Percentiles rank a stretch among this genome's conserved stretches.
phyloP scores from a whole-genome alignment of 176 grass and related monocot species.

The Puccinellia tenuiflora region DNA sequence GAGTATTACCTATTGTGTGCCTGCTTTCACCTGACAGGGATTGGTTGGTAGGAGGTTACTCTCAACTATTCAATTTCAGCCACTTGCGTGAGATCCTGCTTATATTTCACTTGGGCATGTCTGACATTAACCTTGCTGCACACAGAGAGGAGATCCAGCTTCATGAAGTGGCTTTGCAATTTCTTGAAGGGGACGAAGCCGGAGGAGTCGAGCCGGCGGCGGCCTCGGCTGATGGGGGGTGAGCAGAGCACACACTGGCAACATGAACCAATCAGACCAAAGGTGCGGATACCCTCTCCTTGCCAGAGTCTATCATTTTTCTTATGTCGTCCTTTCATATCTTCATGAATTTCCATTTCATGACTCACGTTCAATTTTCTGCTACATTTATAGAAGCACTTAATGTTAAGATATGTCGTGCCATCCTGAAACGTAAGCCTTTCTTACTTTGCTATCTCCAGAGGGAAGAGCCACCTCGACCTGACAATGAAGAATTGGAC shows the following conservation, averaged over 20 bases:
- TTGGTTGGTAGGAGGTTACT: constrained; percentile 35
- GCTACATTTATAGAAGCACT: neutral
- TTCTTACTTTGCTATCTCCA: constrained; percentile 27
- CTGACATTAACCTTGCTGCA: constrained; percentile 25
- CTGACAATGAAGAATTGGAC: constrained; percentile 76
- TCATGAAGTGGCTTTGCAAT: constrained; percentile 91
- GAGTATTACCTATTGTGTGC: constrained; percentile 6
- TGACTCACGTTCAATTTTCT: neutral
- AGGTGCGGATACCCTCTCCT: constrained; percentile 36
- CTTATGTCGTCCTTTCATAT: neutral
- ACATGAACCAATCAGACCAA: constrained; percentile 51
- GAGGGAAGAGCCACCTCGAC: constrained; percentile 60
- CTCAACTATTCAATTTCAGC: constrained; percentile 24
- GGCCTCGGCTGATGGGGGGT: constrained; percentile 33
- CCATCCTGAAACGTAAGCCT: constrained; percentile 8
- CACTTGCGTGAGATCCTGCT: constrained; percentile 28
- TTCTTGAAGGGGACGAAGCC: constrained; percentile 70
- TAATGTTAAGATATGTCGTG: neutral
- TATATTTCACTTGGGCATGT: constrained; percentile 13
- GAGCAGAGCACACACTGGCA: constrained; percentile 62
- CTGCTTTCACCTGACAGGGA: constrained; percentile 26
- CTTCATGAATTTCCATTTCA: constrained; percentile 1
- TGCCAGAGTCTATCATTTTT: neutral
- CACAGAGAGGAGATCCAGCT: constrained; percentile 66
- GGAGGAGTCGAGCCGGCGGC: constrained; percentile 42